A percentile compares a stretch with the other conserved stretches of the same genome.
Conservation (phyloP, 73 alveolate species). For the Tetrahymena borealis region DNA sequence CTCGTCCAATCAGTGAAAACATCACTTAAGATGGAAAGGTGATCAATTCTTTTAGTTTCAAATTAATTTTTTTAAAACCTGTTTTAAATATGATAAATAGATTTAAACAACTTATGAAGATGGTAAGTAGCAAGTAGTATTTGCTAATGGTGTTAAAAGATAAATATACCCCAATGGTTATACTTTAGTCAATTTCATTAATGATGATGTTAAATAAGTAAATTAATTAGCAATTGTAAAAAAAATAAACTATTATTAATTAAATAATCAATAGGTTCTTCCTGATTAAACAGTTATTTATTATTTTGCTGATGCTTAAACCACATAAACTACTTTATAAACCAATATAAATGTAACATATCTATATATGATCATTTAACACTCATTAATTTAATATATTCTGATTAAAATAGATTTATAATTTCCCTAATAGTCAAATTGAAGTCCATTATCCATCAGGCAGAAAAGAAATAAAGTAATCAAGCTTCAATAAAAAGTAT, state of each 20-base stretch:
- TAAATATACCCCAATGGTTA: constrained; percentile 93
- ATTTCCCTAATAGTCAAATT: constrained; percentile 80
- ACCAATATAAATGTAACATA: constrained; percentile 80
- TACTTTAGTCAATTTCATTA: constrained; percentile 84
- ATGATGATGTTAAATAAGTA: constrained; percentile 73
- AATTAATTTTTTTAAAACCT: not conserved
- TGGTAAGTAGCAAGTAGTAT: constrained; percentile 84
- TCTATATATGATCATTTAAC: not conserved
- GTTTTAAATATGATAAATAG: constrained; percentile 11
- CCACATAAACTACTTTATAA: constrained; percentile 87
- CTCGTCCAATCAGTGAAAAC: constrained; percentile 29
- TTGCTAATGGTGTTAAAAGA: constrained; percentile 91
- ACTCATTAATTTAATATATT: not conserved
- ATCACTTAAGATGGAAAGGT: constrained; percentile 52
- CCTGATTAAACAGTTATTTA: constrained; percentile 91
- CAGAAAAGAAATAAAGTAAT: constrained; percentile 73
- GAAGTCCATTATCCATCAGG: constrained; percentile 96
- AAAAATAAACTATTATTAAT: not conserved
- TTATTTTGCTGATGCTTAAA: constrained; percentile 89
- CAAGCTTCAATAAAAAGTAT: not conserved
- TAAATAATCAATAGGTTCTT: constrained; percentile 40
- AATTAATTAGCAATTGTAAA: not conserved
- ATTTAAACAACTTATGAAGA: constrained; percentile 66
- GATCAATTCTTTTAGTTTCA: constrained; percentile 45
- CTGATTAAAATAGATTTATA: constrained; percentile 39